A percentile compares a stretch with the other conserved stretches of the same genome.
Conservation (phyloP, 805 yeast genomes). For the Nakazawaea anatomiae region DNA sequence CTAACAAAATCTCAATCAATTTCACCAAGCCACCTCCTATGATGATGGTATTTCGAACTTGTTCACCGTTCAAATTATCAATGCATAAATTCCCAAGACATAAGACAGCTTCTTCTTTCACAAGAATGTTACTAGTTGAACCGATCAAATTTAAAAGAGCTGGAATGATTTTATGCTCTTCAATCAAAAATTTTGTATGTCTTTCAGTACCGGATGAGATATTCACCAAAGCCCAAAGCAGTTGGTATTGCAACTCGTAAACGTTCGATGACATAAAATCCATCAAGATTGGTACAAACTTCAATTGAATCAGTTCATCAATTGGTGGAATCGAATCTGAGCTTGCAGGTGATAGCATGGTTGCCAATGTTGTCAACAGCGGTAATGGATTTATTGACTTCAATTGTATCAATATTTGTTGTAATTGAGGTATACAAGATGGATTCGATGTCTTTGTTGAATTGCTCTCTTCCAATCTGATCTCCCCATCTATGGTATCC, state of each 20-base stretch:
- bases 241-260: conserved; percentile 8
- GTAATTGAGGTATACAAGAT: conserved; percentile 5
- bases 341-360: conserved; percentile 4
- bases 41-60: conserved; percentile 10
- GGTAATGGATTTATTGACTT: background rate
- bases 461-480: conserved; percentile 6
- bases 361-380: background rate
- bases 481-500: conserved; percentile 1
- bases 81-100: conserved; percentile 11
- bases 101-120: conserved; percentile 9
- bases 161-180: conserved; percentile 8
- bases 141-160: conserved; percentile 4
- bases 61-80: conserved; percentile 11
- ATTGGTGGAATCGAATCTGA: conserved; percentile 7
- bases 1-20: conserved; percentile 8
- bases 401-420: background rate
- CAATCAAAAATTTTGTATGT: conserved; percentile 9
- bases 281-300: conserved; percentile 9
- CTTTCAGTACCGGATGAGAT: conserved; percentile 8
- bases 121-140: background rate
- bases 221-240: conserved; percentile 7
- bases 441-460: conserved; percentile 7
- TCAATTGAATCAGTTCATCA: conserved; percentile 5
- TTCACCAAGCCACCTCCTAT: conserved; percentile 11
- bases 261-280: background rate